These are phyloP conservation scores for Fusarium proliferatum DNA, from an alignment of 2,329 filamentous ascomycete genomes.

Conservation along the genomic window DNA sequence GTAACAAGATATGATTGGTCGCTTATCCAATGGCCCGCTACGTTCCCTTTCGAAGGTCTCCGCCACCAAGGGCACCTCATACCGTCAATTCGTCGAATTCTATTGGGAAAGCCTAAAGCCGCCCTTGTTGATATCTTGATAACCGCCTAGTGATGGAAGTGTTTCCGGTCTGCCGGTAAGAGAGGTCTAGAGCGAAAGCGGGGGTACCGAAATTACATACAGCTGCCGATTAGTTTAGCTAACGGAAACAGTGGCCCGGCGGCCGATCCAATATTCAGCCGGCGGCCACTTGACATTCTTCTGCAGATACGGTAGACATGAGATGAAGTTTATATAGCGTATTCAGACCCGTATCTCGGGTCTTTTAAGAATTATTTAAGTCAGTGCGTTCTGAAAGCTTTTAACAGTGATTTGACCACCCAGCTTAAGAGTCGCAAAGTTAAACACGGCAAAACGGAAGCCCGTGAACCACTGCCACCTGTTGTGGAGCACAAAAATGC, in stretches of 20 bases:
- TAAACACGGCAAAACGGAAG: not conserved
- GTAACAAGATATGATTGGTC: not conserved
- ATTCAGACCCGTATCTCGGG: too few species aligned
- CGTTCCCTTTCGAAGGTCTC: too few species aligned
- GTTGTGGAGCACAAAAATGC: not conserved
- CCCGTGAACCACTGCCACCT: not conserved
- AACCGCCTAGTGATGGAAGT: not conserved
- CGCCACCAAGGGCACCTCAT: too few species aligned
- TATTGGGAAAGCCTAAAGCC: too few species aligned
- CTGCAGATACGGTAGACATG: not conserved
- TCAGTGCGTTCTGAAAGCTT: not conserved
- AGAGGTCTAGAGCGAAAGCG: not conserved
- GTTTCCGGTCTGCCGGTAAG: not conserved
- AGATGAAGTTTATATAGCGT: not conserved
- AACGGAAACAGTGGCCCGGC: not conserved
- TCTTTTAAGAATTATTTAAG: too few species aligned
- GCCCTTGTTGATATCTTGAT: not conserved
- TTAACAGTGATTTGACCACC: not conserved
- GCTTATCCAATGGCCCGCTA: too few species aligned
- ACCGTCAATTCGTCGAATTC: too few species aligned
- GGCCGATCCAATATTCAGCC: not conserved
- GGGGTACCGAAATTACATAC: too few species aligned
- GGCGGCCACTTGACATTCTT: not conserved
- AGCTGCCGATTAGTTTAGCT: not conserved
- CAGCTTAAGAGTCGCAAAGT: not conserved